Percentiles rank a stretch among this genome's conserved stretches.
These are phyloP conservation scores for Aspergillus intermedius DNA, from an alignment of 2,329 filamentous ascomycete species.

Conservation along the genomic window DNA sequence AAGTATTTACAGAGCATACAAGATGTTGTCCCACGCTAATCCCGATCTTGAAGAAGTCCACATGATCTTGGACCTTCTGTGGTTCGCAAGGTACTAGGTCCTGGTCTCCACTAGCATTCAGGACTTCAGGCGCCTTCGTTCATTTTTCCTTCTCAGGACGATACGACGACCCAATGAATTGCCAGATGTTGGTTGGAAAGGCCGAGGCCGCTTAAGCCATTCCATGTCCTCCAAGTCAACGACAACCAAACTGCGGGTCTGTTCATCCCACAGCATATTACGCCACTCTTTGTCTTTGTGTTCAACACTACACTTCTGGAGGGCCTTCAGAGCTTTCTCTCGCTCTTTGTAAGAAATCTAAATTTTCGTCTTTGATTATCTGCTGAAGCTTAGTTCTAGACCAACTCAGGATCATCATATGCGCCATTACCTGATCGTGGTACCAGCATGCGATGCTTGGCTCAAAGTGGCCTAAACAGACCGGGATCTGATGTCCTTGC, in stretches of 20 bases:
- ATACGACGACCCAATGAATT: conserved; percentile 5
- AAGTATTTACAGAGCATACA: too few relatives aligned
- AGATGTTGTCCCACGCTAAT: too few relatives aligned
- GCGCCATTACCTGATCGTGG: conserved; percentile 15
- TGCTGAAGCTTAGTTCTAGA: conserved; percentile 8
- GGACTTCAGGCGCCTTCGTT: neutral
- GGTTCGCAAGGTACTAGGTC: too few relatives aligned
- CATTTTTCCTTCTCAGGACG: neutral
- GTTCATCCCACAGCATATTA: conserved; percentile 21
- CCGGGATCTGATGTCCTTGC: conserved; percentile 20
- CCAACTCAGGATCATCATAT: conserved; percentile 16
- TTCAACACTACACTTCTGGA: conserved; percentile 12
- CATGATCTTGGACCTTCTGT: too few relatives aligned
- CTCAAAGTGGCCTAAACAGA: conserved; percentile 19
- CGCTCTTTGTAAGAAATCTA: conserved; percentile 11
- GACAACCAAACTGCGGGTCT: conserved; percentile 9
- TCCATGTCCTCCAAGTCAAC: conserved; percentile 22
- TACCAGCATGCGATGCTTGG: conserved; percentile 19
- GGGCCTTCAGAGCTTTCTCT: conserved; percentile 7
- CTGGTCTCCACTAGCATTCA: too few relatives aligned
- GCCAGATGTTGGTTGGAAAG: conserved; percentile 10
- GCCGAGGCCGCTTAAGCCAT: conserved; percentile 11
- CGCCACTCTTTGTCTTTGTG: conserved; percentile 17
- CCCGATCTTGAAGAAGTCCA: too few relatives aligned
- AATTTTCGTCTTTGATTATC: conserved; percentile 12